Base-by-base conservation (phyloP, 352 stramenopile species). In the Globisporangium okanoganense region DNA sequence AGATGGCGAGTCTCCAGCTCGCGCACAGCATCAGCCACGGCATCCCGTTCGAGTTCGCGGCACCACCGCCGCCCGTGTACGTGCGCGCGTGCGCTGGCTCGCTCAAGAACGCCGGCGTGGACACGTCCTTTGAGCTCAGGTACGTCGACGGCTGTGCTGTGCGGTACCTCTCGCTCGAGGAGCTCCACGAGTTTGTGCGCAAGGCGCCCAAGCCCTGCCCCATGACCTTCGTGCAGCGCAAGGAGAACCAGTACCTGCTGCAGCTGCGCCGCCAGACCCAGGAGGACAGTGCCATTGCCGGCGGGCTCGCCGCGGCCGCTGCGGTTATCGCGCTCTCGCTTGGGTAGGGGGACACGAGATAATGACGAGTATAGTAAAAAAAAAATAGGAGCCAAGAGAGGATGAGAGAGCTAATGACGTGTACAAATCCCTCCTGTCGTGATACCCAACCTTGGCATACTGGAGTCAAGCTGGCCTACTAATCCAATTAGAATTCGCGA, bases 111-210 rank as follows among this genome's bases (percentile, higher is more conserved):
- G 70, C 71, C 1, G 82, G 84, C 18, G 76, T 93, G 18, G 75
- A 86, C 58, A 41, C 58, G 5, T 78, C 64, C 8, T 93, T 88
- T 49, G 84, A 91, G 66, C 58, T 93, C 44, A 76, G 76, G 13
- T 83, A 75, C 36, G 74, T 93, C 24, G 72, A 76, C 47, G 77
- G 73, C 43, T 57, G 69, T 22, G 66, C 76, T 0, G 80, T 90
- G 58, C 70, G 79, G 5, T 88, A 91, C 25, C 66, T 91, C 12
- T 70, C 71, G 25, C 78, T 93, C 71, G 71, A 84, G 40, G 73
- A 91, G 70, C 74, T 93, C 44, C 69, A 88, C 48, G 67, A 73
- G 25, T 65, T 85, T 27, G 79, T 93, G 31, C 72, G 78, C 29
- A 62, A 75, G 31, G 61, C 73, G 18, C 58, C 73, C 60, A 90